Percentiles rank a stretch among this genome's conserved stretches.
Evolutionary conservation across 495 filamentous ascomycete species (phyloP).

Genomic region (Gamarada debralockiae): DNA sequence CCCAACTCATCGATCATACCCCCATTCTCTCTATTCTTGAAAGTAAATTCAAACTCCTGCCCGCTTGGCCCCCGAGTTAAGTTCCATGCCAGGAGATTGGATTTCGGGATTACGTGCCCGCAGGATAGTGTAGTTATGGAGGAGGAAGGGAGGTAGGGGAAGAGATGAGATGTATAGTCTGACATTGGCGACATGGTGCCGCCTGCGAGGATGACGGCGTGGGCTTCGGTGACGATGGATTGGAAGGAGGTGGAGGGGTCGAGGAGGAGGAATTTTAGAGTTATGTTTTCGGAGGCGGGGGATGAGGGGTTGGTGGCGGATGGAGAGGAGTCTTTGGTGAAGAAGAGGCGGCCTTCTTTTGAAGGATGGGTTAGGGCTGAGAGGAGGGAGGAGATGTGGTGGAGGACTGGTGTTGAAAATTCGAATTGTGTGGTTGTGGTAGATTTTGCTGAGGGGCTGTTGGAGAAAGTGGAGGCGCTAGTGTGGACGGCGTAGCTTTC

Average conservation of each 20-base stretch:
- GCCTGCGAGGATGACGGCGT: slow-evolving; percentile 87
- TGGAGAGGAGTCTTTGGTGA: slow-evolving; percentile 46
- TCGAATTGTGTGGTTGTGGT: slow-evolving; percentile 2
- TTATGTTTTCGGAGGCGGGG: slow-evolving; percentile 38
- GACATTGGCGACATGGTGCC: slow-evolving; percentile 97
- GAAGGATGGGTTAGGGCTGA: slow-evolving; percentile 83
- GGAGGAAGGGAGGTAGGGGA: slow-evolving; percentile 63
- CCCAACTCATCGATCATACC: slow-evolving; percentile 74
- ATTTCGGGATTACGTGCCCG: slow-evolving; percentile 85
- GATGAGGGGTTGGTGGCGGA: slow-evolving; percentile 28
- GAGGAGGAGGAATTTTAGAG: slow-evolving; percentile 84
- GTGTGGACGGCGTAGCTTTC: slow-evolving; percentile 63
- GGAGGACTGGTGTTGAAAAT: slow-evolving; percentile 62
- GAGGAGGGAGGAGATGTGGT: slow-evolving; percentile 79
- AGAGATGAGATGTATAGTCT: slow-evolving; percentile 81
- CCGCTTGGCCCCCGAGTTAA: slow-evolving; percentile 49
- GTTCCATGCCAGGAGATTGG: slow-evolving; percentile 74
- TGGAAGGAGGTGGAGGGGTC: slow-evolving; percentile 91
- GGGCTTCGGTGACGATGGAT: slow-evolving; percentile 78
- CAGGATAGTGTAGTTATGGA: slow-evolving; percentile 81
- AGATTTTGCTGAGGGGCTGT: neutral
- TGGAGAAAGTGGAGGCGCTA: slow-evolving; percentile 1
- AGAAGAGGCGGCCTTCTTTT: slow-evolving; percentile 84
- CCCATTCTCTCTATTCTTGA: slow-evolving; percentile 64
- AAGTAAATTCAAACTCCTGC: slow-evolving; percentile 81